A percentile compares a stretch with the other conserved stretches of the same genome.
phyloP scores from a whole-genome alignment of 495 filamentous ascomycete species.

The Podospora sp. region DNA sequence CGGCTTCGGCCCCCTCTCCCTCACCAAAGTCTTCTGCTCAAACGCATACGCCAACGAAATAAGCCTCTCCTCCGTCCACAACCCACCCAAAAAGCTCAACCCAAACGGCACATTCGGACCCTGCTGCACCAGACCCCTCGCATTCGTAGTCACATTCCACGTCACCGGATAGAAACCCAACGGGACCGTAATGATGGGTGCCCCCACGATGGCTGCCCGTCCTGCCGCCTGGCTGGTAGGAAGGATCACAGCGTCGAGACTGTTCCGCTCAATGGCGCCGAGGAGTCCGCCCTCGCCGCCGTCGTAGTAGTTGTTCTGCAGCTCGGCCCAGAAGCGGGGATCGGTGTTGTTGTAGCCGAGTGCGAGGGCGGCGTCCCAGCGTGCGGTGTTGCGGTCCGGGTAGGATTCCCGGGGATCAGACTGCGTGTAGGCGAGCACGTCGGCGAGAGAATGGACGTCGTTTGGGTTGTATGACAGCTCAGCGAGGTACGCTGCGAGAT shows the following conservation, averaged over 20 bases:
- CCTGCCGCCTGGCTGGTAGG: slow-evolving; percentile 39
- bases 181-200: slow-evolving; percentile 49
- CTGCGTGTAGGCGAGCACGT: slow-evolving; percentile 42
- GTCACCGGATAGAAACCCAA: slow-evolving; percentile 37
- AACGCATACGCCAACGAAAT: slow-evolving; percentile 68
- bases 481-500: slow-evolving; percentile 50
- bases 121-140: slow-evolving; percentile 19
- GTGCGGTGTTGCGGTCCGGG: slow-evolving; percentile 38
- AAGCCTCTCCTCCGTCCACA: slow-evolving; percentile 57
- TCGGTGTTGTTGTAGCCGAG: slow-evolving; percentile 9
- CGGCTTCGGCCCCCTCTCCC: slow-evolving; percentile 34
- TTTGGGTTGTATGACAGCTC: slow-evolving; percentile 51
- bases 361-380: slow-evolving; percentile 40
- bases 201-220: slow-evolving; percentile 34
- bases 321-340: slow-evolving; percentile 21
- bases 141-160: slow-evolving; percentile 28
- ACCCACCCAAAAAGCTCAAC: slow-evolving; percentile 54
- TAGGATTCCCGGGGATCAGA: slow-evolving; percentile 26
- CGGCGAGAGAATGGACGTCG: slow-evolving; percentile 40
- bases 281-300: slow-evolving; percentile 34
- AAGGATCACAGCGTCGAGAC: slow-evolving; percentile 48
- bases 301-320: slow-evolving; percentile 22
- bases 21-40: slow-evolving; percentile 62
- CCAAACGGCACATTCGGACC: slow-evolving; percentile 30
- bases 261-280: slow-evolving; percentile 38